A percentile compares a stretch with the other conserved stretches of the same genome.
Evolutionary conservation across 1,284 basidiomycete species (phyloP).

Genomic region (Pulveroboletus ridleyi): DNA sequence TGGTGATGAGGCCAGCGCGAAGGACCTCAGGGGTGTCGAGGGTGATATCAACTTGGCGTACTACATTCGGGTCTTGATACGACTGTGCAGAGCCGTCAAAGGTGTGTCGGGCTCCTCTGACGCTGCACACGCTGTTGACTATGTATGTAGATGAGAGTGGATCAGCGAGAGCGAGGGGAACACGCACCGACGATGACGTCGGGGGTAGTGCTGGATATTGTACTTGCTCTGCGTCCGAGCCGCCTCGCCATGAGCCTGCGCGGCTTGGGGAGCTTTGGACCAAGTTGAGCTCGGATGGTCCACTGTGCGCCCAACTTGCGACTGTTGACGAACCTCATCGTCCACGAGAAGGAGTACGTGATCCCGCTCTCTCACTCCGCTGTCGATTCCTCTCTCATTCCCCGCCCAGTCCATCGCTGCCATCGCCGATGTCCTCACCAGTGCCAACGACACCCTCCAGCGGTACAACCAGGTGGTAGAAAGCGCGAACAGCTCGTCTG

Average conservation of each 20-base stretch:
- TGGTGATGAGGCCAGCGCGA: too few relatives aligned
- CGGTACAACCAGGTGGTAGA: conserved; percentile 67
- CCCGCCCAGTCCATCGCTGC: conserved; percentile 61
- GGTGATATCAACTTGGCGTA: too few relatives aligned
- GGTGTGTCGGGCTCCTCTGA: too few relatives aligned
- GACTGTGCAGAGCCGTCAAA: too few relatives aligned
- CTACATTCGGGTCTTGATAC: too few relatives aligned
- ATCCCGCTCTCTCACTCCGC: conserved; percentile 68
- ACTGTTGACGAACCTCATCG: conserved; percentile 70
- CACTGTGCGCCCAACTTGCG: conserved; percentile 77
- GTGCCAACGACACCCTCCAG: conserved; percentile 71
- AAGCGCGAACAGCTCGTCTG: conserved; percentile 56
- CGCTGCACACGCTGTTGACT: too few relatives aligned
- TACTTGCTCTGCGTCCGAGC: too few relatives aligned
- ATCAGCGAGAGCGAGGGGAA: too few relatives aligned
- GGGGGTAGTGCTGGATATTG: too few relatives aligned
- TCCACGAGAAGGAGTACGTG: conserved; percentile 74
- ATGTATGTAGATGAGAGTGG: too few relatives aligned
- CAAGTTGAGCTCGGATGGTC: conserved; percentile 52
- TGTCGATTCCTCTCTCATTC: conserved; percentile 50
- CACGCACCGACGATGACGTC: too few relatives aligned
- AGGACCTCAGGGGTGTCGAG: too few relatives aligned
- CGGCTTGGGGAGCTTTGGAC: conserved; percentile 6
- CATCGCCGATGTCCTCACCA: conserved; percentile 62
- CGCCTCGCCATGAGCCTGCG: background rate